Percentiles rank a stretch among this genome's conserved stretches.
Conservation (phyloP, 169 alveolate species). For the Eimeria zaria region DNA sequence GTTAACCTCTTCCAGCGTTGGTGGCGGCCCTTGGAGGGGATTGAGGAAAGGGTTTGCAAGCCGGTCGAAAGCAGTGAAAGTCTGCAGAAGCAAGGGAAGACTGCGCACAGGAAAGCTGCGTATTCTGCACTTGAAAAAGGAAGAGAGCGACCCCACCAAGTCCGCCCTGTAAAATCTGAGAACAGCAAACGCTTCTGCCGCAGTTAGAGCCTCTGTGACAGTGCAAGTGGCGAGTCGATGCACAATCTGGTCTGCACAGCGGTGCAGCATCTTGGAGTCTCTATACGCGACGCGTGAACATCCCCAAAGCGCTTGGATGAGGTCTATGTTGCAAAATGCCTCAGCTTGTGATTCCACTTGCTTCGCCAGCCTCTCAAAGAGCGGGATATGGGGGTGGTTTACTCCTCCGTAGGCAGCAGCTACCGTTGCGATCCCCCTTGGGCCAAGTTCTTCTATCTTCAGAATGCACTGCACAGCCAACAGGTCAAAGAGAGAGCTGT, state of each 20-base stretch:
- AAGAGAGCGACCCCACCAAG: slow-evolving; percentile 28
- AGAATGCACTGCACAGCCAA: slow-evolving; percentile 63
- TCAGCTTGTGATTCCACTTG: slow-evolving; percentile 27
- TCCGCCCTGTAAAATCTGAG: slow-evolving; percentile 63
- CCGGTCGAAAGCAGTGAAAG: slow-evolving; percentile 72
- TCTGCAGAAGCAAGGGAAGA: slow-evolving; percentile 71
- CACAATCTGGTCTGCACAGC: slow-evolving; percentile 46
- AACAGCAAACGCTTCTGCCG: slow-evolving; percentile 57
- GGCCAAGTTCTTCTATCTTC: slow-evolving; percentile 53
- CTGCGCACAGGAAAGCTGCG: slow-evolving; percentile 60
- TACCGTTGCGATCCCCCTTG: slow-evolving; percentile 81
- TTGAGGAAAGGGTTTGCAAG: not conserved
- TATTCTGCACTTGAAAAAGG: slow-evolving; percentile 39
- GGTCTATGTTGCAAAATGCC: slow-evolving; percentile 49
- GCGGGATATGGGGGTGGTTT: slow-evolving; percentile 17
- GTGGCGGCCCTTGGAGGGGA: not conserved
- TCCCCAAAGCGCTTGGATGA: slow-evolving; percentile 77
- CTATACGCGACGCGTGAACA: slow-evolving; percentile 29
- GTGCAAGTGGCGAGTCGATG: slow-evolving; percentile 42
- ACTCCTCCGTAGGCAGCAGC: slow-evolving; percentile 77
- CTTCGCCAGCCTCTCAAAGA: not conserved
- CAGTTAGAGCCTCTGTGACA: slow-evolving; percentile 50
- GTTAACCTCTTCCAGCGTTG: not conserved
- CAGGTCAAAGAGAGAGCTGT: slow-evolving; percentile 71
- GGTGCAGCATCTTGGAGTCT: slow-evolving; percentile 25